Conservation (phyloP, 2,329 filamentous ascomycete species). For the Neofusicoccum laricinum region DNA sequence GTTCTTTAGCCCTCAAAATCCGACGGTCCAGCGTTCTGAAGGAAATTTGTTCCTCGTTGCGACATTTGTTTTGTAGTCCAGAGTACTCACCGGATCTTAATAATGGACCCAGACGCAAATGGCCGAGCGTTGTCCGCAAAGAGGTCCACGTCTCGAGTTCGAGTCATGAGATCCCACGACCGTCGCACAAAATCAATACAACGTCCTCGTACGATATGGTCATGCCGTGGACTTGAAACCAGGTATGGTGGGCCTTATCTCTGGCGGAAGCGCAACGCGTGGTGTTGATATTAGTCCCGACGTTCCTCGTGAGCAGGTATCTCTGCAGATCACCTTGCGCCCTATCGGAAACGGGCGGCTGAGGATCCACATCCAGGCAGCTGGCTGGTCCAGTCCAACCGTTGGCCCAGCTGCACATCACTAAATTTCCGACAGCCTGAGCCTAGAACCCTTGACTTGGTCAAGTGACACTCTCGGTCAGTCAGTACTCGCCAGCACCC, state of each 20-base stretch:
- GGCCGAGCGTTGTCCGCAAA: neutral
- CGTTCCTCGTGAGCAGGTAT: constrained; percentile 2
- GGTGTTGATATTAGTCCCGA: neutral
- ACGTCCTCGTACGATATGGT: constrained; percentile 2
- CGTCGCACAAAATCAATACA: constrained; percentile 6
- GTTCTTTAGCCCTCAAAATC: neutral
- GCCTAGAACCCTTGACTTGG: neutral
- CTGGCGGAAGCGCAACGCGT: neutral
- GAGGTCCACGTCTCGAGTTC: neutral
- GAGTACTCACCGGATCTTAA: neutral
- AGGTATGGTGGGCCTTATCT: neutral
- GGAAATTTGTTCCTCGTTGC: too few species aligned
- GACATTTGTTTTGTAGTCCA: neutral
- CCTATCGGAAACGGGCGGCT: constrained; percentile 4
- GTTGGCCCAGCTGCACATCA: neutral
- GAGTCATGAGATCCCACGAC: constrained; percentile 6
- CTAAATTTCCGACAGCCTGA: neutral
- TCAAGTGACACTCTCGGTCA: neutral
- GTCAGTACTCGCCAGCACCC: neutral
- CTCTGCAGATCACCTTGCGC: neutral
- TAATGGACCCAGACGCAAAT: neutral
- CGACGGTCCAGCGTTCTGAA: neutral
- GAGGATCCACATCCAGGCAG: neutral
- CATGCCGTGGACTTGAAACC: constrained; percentile 5
- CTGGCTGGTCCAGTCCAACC: neutral